Conservation (phyloP, 352 stramenopile species). For the Pythium monospermum region DNA sequence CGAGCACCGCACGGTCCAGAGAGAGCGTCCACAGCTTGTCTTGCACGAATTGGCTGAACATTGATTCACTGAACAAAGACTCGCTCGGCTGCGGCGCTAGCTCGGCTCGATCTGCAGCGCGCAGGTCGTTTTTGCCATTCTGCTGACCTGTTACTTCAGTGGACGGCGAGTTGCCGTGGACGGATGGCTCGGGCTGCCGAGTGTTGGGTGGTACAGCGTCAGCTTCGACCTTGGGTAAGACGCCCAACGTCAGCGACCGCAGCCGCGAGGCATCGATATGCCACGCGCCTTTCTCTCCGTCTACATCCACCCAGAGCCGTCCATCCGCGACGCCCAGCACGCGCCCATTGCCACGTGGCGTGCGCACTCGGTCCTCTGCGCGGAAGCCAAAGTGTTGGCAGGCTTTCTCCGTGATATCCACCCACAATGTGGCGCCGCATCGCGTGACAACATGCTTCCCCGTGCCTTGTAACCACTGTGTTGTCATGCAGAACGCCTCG, state of each 20-base stretch:
- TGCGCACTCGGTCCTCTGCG: constrained; percentile 58
- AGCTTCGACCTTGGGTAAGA: background rate
- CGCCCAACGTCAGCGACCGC: constrained; percentile 28
- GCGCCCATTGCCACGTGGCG: constrained; percentile 60
- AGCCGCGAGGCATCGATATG: constrained; percentile 74
- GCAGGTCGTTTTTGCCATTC: background rate
- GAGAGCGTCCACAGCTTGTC: constrained; percentile 36
- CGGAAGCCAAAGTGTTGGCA: constrained; percentile 47
- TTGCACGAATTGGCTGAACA: constrained; percentile 17
- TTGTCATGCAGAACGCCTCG: constrained; percentile 48
- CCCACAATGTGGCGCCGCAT: constrained; percentile 56
- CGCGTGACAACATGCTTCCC: constrained; percentile 58
- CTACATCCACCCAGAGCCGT: constrained; percentile 77
- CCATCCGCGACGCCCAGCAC: constrained; percentile 57
- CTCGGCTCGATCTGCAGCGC: background rate
- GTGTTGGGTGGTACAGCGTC: too few species aligned
- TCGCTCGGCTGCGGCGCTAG: background rate
- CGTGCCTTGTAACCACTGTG: constrained; percentile 41
- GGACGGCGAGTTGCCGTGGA: background rate
- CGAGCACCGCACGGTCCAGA: constrained; percentile 37
- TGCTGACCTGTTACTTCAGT: too few species aligned
- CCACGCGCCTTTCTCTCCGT: constrained; percentile 72
- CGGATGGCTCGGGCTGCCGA: background rate
- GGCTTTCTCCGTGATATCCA: constrained; percentile 41
- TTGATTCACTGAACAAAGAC: background rate